phyloP scores from a whole-genome alignment of 768 basidiomycete genomes.

The Russula dissimulans region DNA sequence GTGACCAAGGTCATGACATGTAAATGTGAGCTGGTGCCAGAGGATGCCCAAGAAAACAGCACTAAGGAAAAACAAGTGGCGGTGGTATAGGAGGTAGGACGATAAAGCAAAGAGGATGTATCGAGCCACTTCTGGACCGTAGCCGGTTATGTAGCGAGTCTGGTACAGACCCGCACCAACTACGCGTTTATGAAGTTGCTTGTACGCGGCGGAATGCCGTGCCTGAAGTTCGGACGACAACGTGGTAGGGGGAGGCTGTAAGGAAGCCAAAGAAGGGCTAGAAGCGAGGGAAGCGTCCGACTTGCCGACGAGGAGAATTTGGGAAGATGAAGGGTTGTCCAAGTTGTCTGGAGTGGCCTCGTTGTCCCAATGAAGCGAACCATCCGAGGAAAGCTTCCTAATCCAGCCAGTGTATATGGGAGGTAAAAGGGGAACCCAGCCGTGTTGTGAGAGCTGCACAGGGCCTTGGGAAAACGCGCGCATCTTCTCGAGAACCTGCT shows the following conservation, averaged over 20 bases:
- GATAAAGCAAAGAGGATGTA: conserved; percentile 55
- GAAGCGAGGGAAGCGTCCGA: conserved; percentile 26
- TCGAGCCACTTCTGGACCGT: conserved; percentile 80
- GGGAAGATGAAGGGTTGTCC: conserved; percentile 29
- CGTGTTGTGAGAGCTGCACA: conserved; percentile 42
- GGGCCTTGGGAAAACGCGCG: conserved; percentile 59
- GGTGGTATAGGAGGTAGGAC: conserved; percentile 52
- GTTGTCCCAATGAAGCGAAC: conserved; percentile 21
- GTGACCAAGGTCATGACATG: conserved; percentile 92
- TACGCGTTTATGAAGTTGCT: conserved; percentile 64
- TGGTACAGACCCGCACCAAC: conserved; percentile 75
- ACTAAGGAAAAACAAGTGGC: conserved; percentile 60
- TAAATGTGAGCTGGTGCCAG: conserved; percentile 94
- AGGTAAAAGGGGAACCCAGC: conserved; percentile 74
- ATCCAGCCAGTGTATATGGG: conserved; percentile 84
- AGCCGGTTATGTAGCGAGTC: conserved; percentile 76
- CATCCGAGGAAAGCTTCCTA: conserved; percentile 39
- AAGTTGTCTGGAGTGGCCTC: conserved; percentile 19
- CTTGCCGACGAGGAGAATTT: conserved; percentile 55
- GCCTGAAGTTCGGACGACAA: conserved; percentile 52
- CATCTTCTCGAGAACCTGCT: conserved; percentile 46
- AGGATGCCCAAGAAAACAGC: conserved; percentile 78
- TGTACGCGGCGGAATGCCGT: conserved; percentile 70
- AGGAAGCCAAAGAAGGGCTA: conserved; percentile 33
- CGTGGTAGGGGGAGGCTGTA: conserved; percentile 44